Evolutionary conservation across 192 early-diverging fungal species (phyloP).

Genomic region (Coemansia sp.): DNA sequence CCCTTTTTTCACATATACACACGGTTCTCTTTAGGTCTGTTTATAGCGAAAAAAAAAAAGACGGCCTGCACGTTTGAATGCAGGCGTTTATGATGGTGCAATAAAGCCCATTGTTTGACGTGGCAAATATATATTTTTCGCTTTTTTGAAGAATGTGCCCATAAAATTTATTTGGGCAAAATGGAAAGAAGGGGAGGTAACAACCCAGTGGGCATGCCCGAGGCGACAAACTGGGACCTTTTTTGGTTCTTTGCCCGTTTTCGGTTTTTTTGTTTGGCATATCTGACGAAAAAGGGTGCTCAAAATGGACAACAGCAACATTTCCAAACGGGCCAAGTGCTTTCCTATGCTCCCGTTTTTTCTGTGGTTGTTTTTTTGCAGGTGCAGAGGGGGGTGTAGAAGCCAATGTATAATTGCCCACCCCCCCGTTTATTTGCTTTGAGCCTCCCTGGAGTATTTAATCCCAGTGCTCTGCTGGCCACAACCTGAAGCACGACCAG

Average conservation of each 20-base stretch:
- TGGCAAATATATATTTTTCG: too few species aligned
- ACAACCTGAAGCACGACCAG: not conserved
- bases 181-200: too few species aligned
- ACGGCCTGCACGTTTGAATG: slow-evolving; percentile 20
- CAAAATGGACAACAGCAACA: not conserved
- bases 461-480: too few species aligned
- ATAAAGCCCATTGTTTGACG: too few species aligned
- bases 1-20: too few species aligned
- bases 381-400: too few species aligned
- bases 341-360: too few species aligned
- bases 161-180: not conserved
- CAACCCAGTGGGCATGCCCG: not conserved
- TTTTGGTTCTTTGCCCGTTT: not conserved
- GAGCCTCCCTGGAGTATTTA: too few species aligned
- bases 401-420: too few species aligned
- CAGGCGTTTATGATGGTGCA: slow-evolving; percentile 5
- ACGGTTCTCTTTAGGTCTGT: not conserved
- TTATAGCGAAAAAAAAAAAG: slow-evolving; percentile 9
- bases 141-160: not conserved
- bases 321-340: too few species aligned
- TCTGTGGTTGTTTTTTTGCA: too few species aligned
- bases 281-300: slow-evolving; percentile 11
- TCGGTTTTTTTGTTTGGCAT: slow-evolving; percentile 6
- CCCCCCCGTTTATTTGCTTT: too few species aligned
- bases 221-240: not conserved